Evolutionary conservation across 1,139 yeast genomes (phyloP), one percentile per base, ranked within the genome.

Genomic region (Kodamaea alishanica): DNA sequence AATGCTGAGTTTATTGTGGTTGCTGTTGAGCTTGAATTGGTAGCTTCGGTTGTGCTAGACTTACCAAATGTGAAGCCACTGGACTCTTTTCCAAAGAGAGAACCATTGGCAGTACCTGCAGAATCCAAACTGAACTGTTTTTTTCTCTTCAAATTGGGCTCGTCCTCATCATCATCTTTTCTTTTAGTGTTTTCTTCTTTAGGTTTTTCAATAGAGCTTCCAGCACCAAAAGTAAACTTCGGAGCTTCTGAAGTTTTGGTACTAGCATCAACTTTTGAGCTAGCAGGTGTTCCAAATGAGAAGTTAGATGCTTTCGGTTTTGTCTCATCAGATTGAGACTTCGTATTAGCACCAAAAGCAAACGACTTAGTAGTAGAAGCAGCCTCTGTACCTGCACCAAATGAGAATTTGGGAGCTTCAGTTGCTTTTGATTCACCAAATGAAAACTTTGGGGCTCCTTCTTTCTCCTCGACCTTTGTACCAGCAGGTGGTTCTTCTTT

Each of bases 261-360:
- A 3, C 49, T 47, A 9, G 46, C 44, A 9, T 47, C 48, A 34
- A 43, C 41, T 33, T 46, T 44, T 37, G 44, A 46, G 30, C 34
- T 39, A 12, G 47, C 40, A 6, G 43, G 32, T 20, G 41, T 46
- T 3, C 54, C 55, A 27, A 50, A 50, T 7, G 40, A 26, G 27
- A 46, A 40, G 2, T 10, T 27, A 7, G 34, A 30, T 26, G 38
- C 10, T 12, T 24, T 23, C 4, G 25, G 10, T n/a, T 25, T 15
- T 15, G 20, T 4, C 20, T 26, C 10, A 2, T 10, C 28, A 26
- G 28, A 26, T 26, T 26, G 28, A 12, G 38, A 9, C 12, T 25
- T 20, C 4, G 31, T 20, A 8, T 26, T 34, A 24, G 26, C 33
- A 6, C 38, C 40, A 34, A 34, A 37, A 5, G 40, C 9, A 20